These are phyloP conservation scores for Nakazawaea ambrosiae DNA, from an alignment of 805 yeast genomes.

Conservation along the genomic window DNA sequence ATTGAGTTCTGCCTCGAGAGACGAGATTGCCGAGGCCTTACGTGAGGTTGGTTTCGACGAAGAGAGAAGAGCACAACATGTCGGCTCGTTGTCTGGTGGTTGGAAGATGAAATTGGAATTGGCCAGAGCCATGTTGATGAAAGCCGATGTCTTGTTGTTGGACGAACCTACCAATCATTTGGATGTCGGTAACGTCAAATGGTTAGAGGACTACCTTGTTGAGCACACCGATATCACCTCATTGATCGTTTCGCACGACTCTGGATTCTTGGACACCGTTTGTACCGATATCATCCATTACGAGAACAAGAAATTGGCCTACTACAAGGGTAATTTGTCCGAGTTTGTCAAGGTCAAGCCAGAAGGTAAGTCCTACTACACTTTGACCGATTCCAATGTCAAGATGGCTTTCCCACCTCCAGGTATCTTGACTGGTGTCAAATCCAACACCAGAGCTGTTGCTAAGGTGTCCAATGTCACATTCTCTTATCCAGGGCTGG, in stretches of 20 bases:
- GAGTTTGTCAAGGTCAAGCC: slow-evolving; percentile 89
- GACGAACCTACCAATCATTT: slow-evolving; percentile 99
- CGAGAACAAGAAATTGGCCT: slow-evolving; percentile 89
- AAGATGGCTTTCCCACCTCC: slow-evolving; percentile 99
- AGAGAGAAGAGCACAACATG: slow-evolving; percentile 82
- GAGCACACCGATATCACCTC: slow-evolving; percentile 86
- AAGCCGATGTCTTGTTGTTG: slow-evolving; percentile 87
- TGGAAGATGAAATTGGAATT: slow-evolving; percentile 99
- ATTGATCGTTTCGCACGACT: slow-evolving; percentile 94
- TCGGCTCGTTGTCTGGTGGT: slow-evolving; percentile 95
- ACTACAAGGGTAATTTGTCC: slow-evolving; percentile 93
- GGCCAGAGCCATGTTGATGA: slow-evolving; percentile 98
- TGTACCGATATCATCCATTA: slow-evolving; percentile 97
- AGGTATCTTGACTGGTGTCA: slow-evolving; percentile 95
- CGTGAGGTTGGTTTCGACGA: slow-evolving; percentile 87
- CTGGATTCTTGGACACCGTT: slow-evolving; percentile 90
- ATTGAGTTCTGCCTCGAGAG: slow-evolving; percentile 51
- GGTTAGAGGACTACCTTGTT: slow-evolving; percentile 86
- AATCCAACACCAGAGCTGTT: slow-evolving; percentile 90
- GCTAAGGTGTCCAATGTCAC: slow-evolving; percentile 74
- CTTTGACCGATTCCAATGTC: slow-evolving; percentile 85
- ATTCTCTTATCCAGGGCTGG: slow-evolving; percentile 84
- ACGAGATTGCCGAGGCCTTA: slow-evolving; percentile 71
- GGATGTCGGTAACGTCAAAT: slow-evolving; percentile 88
- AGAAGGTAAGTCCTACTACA: slow-evolving; percentile 93